A percentile compares a stretch with the other conserved stretches of the same genome.
Evolutionary conservation across 768 basidiomycete genomes (phyloP).

Genomic region (Mrakia blollopis): DNA sequence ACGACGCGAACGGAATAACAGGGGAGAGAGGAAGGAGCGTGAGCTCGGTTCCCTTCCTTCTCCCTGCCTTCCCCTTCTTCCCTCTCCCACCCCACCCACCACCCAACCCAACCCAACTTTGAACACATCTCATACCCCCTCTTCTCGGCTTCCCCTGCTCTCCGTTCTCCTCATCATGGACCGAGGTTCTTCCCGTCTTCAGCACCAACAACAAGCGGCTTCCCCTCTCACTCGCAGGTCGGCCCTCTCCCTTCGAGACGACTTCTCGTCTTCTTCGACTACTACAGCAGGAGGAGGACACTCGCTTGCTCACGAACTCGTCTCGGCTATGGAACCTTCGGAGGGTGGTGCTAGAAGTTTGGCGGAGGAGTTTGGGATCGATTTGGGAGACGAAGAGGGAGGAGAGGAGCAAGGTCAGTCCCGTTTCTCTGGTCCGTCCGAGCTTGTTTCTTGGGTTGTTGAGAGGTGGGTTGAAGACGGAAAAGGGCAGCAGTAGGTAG

Average conservation of each 20-base stretch:
- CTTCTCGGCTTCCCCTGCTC: background rate
- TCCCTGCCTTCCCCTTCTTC: background rate
- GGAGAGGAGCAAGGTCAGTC: background rate
- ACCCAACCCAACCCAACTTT: background rate
- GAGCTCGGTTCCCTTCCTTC: background rate
- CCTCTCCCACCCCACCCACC: background rate
- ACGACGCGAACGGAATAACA: background rate
- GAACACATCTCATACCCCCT: background rate
- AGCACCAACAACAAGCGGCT: background rate
- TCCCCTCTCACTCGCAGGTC: background rate
- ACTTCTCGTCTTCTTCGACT: background rate
- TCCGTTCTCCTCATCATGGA: background rate
- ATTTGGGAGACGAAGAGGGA: background rate
- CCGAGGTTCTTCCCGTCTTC: background rate
- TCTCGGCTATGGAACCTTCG: background rate
- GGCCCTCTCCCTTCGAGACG: background rate
- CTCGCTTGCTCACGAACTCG: background rate
- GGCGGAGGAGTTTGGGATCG: constrained; percentile 23
- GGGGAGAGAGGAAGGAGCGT: background rate
- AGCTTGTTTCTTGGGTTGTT: background rate
- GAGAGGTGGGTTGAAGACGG: no score
- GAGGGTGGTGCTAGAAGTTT: constrained; percentile 5
- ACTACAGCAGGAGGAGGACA: background rate
- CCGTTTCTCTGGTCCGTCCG: background rate
- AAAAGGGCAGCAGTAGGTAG: no score